These are phyloP conservation scores for button mushroom (Agaricus bisporus) DNA, from an alignment of 768 basidiomycete species.

Conservation along the genomic window DNA sequence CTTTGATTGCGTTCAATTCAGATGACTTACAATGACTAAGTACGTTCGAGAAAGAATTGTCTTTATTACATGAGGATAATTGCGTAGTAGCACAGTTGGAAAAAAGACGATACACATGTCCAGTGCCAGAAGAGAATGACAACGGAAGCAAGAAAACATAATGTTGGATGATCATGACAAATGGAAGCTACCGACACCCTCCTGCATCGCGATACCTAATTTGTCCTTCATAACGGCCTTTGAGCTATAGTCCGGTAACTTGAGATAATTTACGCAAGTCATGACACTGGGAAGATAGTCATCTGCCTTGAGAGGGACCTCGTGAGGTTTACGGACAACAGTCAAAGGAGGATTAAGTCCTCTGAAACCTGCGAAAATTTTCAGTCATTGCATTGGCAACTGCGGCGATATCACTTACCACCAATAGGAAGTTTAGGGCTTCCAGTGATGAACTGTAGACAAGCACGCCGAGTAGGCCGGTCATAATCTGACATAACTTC, in stretches of 20 bases:
- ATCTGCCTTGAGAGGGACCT: constrained; percentile 83
- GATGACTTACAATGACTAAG: too few species aligned
- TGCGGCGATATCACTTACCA: constrained; percentile 42
- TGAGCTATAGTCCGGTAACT: constrained; percentile 91
- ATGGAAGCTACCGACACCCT: constrained; percentile 97
- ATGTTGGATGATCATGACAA: constrained; percentile 57
- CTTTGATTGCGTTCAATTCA: too few species aligned
- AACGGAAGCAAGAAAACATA: constrained; percentile 9
- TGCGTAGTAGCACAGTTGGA: constrained; percentile 3
- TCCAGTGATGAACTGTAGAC: constrained; percentile 95
- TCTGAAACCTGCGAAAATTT: constrained; percentile 65
- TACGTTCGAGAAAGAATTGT: not conserved
- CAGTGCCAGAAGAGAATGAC: constrained; percentile 3
- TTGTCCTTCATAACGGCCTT: constrained; percentile 83
- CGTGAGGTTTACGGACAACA: constrained; percentile 95
- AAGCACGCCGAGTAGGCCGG: constrained; percentile 67
- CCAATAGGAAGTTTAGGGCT: constrained; percentile 96
- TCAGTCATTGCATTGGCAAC: not conserved
- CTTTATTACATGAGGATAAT: constrained; percentile 2
- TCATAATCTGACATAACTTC: constrained; percentile 86
- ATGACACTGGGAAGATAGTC: constrained; percentile 96
- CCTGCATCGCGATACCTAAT: constrained; percentile 77
- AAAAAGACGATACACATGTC: constrained; percentile 8
- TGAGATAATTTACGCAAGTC: constrained; percentile 98
- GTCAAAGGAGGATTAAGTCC: constrained; percentile 92